Percentiles rank a stretch among this genome's conserved stretches.
Evolutionary conservation across 1,284 basidiomycete genomes (phyloP).

Genomic region (Cryptococcus depauperatus): DNA sequence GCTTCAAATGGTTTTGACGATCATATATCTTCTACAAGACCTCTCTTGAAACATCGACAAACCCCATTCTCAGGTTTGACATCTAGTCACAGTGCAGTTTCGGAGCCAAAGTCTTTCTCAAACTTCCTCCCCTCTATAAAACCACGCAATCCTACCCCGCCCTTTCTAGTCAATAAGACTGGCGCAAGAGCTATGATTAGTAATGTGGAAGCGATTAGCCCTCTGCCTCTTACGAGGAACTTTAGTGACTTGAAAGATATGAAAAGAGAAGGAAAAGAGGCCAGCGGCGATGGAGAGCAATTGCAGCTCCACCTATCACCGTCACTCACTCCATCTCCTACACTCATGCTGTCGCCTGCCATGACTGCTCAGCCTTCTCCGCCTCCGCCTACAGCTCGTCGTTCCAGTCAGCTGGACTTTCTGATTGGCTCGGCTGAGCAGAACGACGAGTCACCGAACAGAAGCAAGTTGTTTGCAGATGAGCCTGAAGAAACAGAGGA

Average conservation of each 20-base stretch:
- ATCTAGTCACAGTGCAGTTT: neutral
- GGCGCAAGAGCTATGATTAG: neutral
- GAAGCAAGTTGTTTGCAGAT: slow-evolving; percentile 29
- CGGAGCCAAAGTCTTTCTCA: neutral
- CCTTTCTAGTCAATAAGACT: too few species aligned
- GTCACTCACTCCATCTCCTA: neutral
- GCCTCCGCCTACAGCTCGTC: slow-evolving; percentile 14
- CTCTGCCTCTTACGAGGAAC: neutral
- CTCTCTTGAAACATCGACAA: neutral
- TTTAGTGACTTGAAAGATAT: neutral
- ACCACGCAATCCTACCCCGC: neutral
- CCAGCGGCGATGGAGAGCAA: neutral
- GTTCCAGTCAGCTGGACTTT: slow-evolving; percentile 36
- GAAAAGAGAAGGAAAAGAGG: neutral
- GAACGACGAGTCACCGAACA: slow-evolving; percentile 54
- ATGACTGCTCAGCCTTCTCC: slow-evolving; percentile 10
- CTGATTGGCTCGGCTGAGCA: slow-evolving; percentile 22
- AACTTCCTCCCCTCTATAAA: neutral
- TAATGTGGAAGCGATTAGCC: neutral
- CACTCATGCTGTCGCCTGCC: neutral
- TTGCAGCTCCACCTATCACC: neutral
- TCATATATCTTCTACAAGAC: neutral
- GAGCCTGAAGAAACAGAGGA: slow-evolving; percentile 22
- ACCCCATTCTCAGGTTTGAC: neutral
- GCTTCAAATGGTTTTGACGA: neutral